phyloP scores from a whole-genome alignment of 2,329 filamentous ascomycete genomes.

The Fusarium devonianum region DNA sequence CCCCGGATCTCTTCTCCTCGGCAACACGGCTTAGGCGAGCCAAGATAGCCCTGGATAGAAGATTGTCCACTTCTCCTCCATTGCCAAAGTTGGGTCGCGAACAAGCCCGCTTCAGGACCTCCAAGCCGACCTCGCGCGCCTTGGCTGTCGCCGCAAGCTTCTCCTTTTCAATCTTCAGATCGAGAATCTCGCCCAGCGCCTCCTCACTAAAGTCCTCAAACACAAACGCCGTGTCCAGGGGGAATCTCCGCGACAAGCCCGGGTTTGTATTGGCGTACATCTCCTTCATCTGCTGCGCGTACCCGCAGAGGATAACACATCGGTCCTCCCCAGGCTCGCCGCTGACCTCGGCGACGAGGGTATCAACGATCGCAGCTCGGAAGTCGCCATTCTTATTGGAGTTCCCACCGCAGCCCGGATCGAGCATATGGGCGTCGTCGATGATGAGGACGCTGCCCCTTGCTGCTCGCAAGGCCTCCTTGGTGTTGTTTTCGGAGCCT shows the following conservation, averaged over 20 bases:
- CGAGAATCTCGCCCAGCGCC: constrained; percentile 67
- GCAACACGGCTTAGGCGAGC: constrained; percentile 36
- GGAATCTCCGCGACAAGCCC: constrained; percentile 72
- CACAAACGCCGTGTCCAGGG: constrained; percentile 66
- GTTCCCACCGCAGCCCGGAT: constrained; percentile 47
- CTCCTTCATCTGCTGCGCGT: constrained; percentile 71
- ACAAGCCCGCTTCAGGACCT: constrained; percentile 66
- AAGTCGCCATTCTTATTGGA: constrained; percentile 51
- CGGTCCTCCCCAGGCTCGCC: constrained; percentile 74
- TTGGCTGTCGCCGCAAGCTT: constrained; percentile 61
- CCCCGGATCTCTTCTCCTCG: constrained; percentile 29
- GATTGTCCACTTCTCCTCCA: constrained; percentile 73
- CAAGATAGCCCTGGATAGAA: constrained; percentile 39
- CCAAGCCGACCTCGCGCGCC: constrained; percentile 63
- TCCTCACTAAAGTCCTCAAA: constrained; percentile 73
- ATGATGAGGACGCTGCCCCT: constrained; percentile 78
- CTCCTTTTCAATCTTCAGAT: constrained; percentile 67
- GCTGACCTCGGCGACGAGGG: constrained; percentile 77
- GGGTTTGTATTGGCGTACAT: constrained; percentile 79
- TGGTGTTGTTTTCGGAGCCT: constrained; percentile 73
- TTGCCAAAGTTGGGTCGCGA: constrained; percentile 78
- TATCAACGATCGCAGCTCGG: constrained; percentile 74
- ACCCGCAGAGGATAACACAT: constrained; percentile 76
- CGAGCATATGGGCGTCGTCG: constrained; percentile 77
- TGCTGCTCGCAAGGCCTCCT: constrained; percentile 69